These are phyloP conservation scores for Passiflora organensis DNA, from an alignment of 345 rosid species.

Conservation along the genomic window DNA sequence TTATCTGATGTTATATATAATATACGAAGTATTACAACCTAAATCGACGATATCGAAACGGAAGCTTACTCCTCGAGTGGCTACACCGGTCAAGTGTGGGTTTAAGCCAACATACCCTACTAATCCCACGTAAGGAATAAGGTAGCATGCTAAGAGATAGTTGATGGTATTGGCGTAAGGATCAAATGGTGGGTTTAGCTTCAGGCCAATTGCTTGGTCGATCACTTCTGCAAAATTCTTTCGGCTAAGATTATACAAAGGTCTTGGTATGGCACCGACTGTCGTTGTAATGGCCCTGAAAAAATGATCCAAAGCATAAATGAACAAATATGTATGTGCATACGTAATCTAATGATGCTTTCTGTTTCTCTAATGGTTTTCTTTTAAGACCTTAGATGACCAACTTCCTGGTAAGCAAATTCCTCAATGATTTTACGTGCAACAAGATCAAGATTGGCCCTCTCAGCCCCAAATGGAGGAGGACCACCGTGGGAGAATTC, in stretches of 20 bases:
- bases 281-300: slow-evolving; percentile 49
- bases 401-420: slow-evolving; percentile 64
- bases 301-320: not conserved
- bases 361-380: no score
- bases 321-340: no score
- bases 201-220: slow-evolving; percentile 44
- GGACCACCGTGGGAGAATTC: slow-evolving; percentile 53
- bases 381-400: slow-evolving; percentile 48
- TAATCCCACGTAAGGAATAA: slow-evolving; percentile 66
- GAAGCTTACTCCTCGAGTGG: slow-evolving; percentile 35
- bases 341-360: no score
- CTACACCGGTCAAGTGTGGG: slow-evolving; percentile 39
- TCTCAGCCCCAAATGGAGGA: slow-evolving; percentile 39
- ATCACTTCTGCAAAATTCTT: slow-evolving; percentile 39
- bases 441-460: slow-evolving; percentile 49
- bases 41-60: no score
- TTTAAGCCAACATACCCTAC: slow-evolving; percentile 59
- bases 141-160: slow-evolving; percentile 51
- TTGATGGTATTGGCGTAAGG: slow-evolving; percentile 49
- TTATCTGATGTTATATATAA: no score
- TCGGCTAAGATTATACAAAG: slow-evolving; percentile 42
- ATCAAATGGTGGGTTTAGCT: slow-evolving; percentile 51
- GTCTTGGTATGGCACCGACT: slow-evolving; percentile 56
- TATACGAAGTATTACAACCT: no score
- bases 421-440: slow-evolving; percentile 43